Evolutionary conservation across 108 stramenopile species (phyloP).

Genomic region (Aurantiochytrium sp.): DNA sequence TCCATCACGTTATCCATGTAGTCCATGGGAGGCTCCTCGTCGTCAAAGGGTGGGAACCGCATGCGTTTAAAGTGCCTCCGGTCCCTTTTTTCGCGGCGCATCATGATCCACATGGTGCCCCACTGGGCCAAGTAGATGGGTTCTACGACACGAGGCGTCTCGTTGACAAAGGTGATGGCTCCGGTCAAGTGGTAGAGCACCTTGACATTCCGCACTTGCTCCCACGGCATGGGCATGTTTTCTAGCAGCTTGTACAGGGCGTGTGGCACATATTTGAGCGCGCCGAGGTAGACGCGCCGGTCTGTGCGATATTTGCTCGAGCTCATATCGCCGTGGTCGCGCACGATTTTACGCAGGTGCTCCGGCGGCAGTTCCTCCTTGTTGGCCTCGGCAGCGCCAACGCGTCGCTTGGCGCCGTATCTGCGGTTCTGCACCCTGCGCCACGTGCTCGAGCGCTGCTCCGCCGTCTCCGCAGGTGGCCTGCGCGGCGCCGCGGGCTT

Average conservation of each 20-base stretch:
- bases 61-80: conserved; percentile 96
- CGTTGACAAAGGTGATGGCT: conserved; percentile 95
- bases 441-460: neutral
- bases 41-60: conserved; percentile 98
- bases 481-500: neutral
- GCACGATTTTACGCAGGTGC: conserved; percentile 87
- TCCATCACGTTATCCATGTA: conserved; percentile 97
- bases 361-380: conserved; percentile 86
- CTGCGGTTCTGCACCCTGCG: neutral
- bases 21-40: conserved; percentile 98
- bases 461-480: neutral
- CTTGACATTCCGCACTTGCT: conserved; percentile 70
- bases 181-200: conserved; percentile 97
- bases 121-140: conserved; percentile 96
- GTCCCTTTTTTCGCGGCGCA: conserved; percentile 97
- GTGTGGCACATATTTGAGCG: conserved; percentile 98
- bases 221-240: conserved; percentile 72
- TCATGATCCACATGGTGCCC: conserved; percentile 97
- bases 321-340: conserved; percentile 97
- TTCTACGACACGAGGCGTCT: conserved; percentile 94
- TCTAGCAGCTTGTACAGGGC: conserved; percentile 95
- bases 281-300: conserved; percentile 92
- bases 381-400: conserved; percentile 47
- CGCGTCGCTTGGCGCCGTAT: neutral
- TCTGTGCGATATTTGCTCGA: conserved; percentile 89